phyloP scores from a whole-genome alignment of 331 rosid species.

The Quercus lobata region DNA sequence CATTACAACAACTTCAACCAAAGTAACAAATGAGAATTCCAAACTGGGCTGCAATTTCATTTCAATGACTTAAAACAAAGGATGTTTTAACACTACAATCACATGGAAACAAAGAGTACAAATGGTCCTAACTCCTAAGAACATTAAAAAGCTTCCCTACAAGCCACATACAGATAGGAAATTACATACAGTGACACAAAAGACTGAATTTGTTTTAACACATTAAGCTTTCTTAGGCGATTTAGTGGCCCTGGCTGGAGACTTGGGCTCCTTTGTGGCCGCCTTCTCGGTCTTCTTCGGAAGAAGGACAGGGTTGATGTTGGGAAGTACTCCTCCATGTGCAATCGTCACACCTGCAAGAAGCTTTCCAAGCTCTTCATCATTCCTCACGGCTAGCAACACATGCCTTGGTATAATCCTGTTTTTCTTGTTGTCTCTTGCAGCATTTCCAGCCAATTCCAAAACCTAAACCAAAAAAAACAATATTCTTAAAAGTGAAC shows the following conservation, averaged over 20 bases:
- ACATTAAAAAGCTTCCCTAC: not conserved
- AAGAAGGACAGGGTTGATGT: slow-evolving; percentile 42
- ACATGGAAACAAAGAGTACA: not conserved
- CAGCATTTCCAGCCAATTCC: slow-evolving; percentile 54
- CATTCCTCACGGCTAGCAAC: slow-evolving; percentile 47
- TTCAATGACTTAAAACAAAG: not conserved
- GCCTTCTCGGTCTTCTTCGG: slow-evolving; percentile 28
- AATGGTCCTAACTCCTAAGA: not conserved
- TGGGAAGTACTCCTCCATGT: slow-evolving; percentile 42
- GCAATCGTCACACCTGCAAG: slow-evolving; percentile 53
- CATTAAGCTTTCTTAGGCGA: slow-evolving; percentile 28
- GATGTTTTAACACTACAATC: not conserved
- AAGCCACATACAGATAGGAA: not conserved
- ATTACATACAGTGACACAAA: slow-evolving; percentile 12
- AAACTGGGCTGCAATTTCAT: not conserved
- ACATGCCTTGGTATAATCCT: slow-evolving; percentile 44
- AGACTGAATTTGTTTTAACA: not conserved
- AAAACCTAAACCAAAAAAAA: slow-evolving; percentile 23
- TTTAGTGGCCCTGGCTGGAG: slow-evolving; percentile 34
- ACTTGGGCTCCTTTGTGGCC: slow-evolving; percentile 31
- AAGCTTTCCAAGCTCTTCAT: slow-evolving; percentile 48
- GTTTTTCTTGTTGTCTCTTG: slow-evolving; percentile 46
- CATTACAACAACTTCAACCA: too few species aligned
- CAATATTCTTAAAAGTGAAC: too few species aligned
- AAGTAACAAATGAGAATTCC: not conserved